These are phyloP conservation scores for Datisca glomerata DNA, from an alignment of 306 rosid species.

Conservation along the genomic window DNA sequence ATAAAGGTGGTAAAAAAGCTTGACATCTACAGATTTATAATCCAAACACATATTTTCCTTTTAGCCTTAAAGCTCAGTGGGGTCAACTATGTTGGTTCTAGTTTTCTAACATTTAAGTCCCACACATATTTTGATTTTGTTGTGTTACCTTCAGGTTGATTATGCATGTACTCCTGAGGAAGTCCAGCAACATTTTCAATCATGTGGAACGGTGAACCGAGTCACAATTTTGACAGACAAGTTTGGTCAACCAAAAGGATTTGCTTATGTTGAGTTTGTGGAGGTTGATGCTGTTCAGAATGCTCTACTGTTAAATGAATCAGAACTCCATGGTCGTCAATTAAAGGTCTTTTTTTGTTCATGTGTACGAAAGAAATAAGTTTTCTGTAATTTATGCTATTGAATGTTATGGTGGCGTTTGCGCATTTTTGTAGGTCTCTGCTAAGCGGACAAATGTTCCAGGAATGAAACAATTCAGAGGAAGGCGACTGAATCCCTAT, in stretches of 20 bases:
- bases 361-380: not conserved
- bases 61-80: too few species aligned
- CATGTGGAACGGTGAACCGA: slow-evolving; percentile 99
- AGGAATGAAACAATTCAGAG: slow-evolving; percentile 82
- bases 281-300: slow-evolving; percentile 93
- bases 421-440: slow-evolving; percentile 57
- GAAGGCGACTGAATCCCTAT: slow-evolving; percentile 59
- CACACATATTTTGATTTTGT: slow-evolving; percentile 9
- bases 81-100: too few species aligned
- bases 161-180: slow-evolving; percentile 97
- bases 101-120: too few species aligned
- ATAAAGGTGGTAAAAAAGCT: too few species aligned
- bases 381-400: slow-evolving; percentile 1
- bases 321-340: slow-evolving; percentile 98
- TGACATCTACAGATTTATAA: too few species aligned
- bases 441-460: slow-evolving; percentile 94
- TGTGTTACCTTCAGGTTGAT: slow-evolving; percentile 56
- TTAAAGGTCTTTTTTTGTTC: slow-evolving; percentile 49
- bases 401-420: slow-evolving; percentile 12
- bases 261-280: slow-evolving; percentile 97
- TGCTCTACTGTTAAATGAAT: slow-evolving; percentile 81
- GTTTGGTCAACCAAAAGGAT: slow-evolving; percentile 98
- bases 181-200: slow-evolving; percentile 98
- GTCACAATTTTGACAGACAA: slow-evolving; percentile 98
- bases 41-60: too few species aligned